Percentiles rank a stretch among this genome's conserved stretches.
Conservation (phyloP, 129 eudicot genomes). For the Centella asiatica region DNA sequence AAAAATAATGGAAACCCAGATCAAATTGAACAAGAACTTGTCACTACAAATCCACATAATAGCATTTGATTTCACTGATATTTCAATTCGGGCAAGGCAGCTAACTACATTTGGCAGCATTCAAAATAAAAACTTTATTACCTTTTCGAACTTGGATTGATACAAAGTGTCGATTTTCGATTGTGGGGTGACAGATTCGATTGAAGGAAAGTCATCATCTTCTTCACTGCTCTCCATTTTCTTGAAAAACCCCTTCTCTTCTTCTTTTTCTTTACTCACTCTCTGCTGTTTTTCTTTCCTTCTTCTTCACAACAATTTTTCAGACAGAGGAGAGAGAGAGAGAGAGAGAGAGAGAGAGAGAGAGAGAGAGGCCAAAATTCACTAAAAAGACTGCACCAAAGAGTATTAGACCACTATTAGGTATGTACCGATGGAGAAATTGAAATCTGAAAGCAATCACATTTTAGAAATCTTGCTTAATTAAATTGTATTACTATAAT, state of each 20-base stretch:
- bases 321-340: background rate
- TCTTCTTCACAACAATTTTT: background rate
- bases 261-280: conserved; percentile 20
- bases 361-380: too few species aligned
- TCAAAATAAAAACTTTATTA: background rate
- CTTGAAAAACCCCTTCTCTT: background rate
- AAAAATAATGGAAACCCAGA: background rate
- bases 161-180: conserved; percentile 82
- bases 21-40: background rate
- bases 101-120: background rate
- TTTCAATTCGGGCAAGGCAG: background rate
- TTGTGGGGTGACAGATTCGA: conserved; percentile 91
- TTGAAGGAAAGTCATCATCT: conserved; percentile 80
- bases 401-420: too few species aligned
- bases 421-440: too few species aligned
- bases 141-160: conserved; percentile 94
- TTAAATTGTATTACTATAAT: too few species aligned
- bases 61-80: background rate
- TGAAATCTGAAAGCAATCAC: too few species aligned
- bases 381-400: too few species aligned
- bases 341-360: too few species aligned
- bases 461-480: too few species aligned
- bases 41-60: background rate
- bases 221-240: conserved; percentile 92
- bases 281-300: background rate